Conservation (phyloP, 768 basidiomycete genomes). For the Polyporus arcularius region DNA sequence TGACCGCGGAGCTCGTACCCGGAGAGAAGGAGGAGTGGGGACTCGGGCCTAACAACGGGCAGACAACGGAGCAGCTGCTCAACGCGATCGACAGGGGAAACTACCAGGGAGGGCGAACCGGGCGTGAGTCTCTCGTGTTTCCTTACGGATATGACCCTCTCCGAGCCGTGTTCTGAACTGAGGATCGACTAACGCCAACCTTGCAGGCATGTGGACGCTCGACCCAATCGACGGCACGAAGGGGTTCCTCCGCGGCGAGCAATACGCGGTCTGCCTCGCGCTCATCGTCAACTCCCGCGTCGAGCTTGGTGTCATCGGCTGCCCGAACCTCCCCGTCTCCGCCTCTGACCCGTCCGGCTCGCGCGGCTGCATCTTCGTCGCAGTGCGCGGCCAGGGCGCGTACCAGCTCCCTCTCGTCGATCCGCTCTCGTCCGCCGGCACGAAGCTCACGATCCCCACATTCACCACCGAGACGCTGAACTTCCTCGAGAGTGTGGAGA, state of each 20-base stretch:
- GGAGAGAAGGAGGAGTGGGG: constrained; percentile 73
- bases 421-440: constrained; percentile 45
- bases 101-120: constrained; percentile 66
- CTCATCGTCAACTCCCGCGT: constrained; percentile 52
- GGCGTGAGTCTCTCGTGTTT: constrained; percentile 52
- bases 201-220: constrained; percentile 42
- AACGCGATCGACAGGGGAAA: constrained; percentile 87
- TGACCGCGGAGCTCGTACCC: constrained; percentile 51
- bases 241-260: constrained; percentile 61
- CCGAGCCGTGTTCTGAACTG: too few relatives aligned
- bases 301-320: constrained; percentile 56
- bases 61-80: constrained; percentile 62
- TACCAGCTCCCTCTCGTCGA: constrained; percentile 65
- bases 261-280: constrained; percentile 63
- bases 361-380: constrained; percentile 83
- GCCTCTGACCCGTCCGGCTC: constrained; percentile 52
- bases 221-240: constrained; percentile 62
- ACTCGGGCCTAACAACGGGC: constrained; percentile 59
- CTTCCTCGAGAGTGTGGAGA: constrained; percentile 92
- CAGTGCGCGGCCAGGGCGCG: constrained; percentile 84
- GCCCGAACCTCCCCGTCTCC: constrained; percentile 83
- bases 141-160: too few relatives aligned
- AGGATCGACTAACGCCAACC: too few relatives aligned
- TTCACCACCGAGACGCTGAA: constrained; percentile 50
- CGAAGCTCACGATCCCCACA: constrained; percentile 53